Evolutionary conservation across 306 rosid species (phyloP).

Genomic region (Inga leiocalycina): DNA sequence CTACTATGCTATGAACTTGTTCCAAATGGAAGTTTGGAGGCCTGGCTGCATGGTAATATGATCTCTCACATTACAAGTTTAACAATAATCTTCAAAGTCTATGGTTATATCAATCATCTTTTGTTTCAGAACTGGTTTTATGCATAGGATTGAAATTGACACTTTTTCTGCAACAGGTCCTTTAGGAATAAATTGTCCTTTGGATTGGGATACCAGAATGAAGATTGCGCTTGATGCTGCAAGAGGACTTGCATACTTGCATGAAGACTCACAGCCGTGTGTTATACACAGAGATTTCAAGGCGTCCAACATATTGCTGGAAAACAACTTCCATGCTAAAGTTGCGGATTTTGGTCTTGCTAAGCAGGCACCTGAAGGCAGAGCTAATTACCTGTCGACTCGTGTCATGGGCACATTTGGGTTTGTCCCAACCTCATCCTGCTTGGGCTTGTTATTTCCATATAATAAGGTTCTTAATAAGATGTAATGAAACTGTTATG

Average conservation of each 20-base stretch:
- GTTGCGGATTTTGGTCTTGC: constrained; percentile 99
- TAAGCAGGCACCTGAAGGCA: constrained; percentile 95
- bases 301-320: constrained; percentile 95
- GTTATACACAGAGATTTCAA: constrained; percentile 96
- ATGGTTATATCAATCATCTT: not conserved
- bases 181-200: constrained; percentile 87
- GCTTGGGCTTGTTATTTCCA: constrained; percentile 22
- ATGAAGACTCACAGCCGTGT: constrained; percentile 96
- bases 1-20: constrained; percentile 97
- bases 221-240: constrained; percentile 98
- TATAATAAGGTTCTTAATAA: constrained; percentile 28
- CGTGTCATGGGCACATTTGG: constrained; percentile 99
- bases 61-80: constrained; percentile 16
- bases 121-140: constrained; percentile 12
- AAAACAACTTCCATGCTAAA: constrained; percentile 89
- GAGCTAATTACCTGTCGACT: constrained; percentile 85
- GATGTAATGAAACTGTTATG: constrained; percentile 35
- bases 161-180: constrained; percentile 63
- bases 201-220: constrained; percentile 99
- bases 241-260: constrained; percentile 93
- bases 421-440: constrained; percentile 52
- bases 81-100: not conserved
- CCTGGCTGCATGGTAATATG: constrained; percentile 96
- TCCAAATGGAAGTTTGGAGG: constrained; percentile 96
- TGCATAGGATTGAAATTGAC: constrained; percentile 21